Percentiles rank a stretch among this genome's conserved stretches.
These are phyloP conservation scores for Lactifluus pinguis DNA, from an alignment of 768 basidiomycete species.

Conservation along the genomic window DNA sequence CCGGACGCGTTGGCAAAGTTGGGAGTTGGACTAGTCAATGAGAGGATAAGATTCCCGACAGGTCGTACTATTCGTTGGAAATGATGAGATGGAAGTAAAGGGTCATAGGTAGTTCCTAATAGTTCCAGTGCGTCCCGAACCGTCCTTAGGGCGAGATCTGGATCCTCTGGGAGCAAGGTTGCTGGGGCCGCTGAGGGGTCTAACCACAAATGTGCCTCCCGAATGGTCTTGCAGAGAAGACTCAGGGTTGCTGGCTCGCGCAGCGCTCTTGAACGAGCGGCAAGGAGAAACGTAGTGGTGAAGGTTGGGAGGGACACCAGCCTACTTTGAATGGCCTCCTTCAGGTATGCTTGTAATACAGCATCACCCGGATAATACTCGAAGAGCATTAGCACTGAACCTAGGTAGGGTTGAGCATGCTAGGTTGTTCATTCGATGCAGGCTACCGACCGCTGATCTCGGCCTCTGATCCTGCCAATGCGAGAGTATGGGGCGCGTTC, in stretches of 20 bases:
- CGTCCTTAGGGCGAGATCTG: constrained; percentile 41
- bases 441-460: constrained; percentile 50
- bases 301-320: constrained; percentile 51
- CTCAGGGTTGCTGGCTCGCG: constrained; percentile 60
- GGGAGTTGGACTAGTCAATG: constrained; percentile 9
- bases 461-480: constrained; percentile 33
- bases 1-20: constrained; percentile 10
- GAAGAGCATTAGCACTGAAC: constrained; percentile 60
- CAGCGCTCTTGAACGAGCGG: constrained; percentile 53
- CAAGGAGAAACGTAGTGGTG: constrained; percentile 57
- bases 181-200: constrained; percentile 46
- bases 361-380: constrained; percentile 63
- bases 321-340: constrained; percentile 45
- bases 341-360: constrained; percentile 57
- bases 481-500: constrained; percentile 27
- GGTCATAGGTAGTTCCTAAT: constrained; percentile 13
- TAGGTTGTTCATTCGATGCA: not conserved
- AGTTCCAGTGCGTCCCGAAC: constrained; percentile 26
- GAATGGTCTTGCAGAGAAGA: constrained; percentile 54
- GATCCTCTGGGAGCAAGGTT: constrained; percentile 41
- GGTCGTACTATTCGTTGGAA: constrained; percentile 14
- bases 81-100: constrained; percentile 8
- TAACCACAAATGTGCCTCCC: constrained; percentile 56
- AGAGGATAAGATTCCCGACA: constrained; percentile 11
- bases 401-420: constrained; percentile 28